Conservation (phyloP, 73 alveolate species). For the Tetrahymena borealis region DNA sequence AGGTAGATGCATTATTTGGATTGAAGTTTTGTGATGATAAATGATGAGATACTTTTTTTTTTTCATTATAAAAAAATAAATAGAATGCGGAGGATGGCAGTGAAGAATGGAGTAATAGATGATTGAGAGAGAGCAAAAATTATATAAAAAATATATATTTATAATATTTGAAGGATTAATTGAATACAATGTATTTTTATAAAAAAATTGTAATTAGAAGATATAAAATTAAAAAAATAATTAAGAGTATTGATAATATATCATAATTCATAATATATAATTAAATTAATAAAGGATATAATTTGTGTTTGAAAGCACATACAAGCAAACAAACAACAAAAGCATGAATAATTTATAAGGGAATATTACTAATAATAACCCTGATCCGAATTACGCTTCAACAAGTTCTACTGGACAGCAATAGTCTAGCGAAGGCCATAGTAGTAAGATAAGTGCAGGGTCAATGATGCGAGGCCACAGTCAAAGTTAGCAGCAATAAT, state of each 20-base stretch:
- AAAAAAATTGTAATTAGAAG: background rate
- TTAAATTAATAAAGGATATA: background rate
- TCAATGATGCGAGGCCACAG: background rate
- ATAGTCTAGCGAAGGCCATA: background rate
- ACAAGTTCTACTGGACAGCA: slow-evolving; percentile 3
- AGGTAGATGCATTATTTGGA: too few relatives aligned
- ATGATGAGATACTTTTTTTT: background rate
- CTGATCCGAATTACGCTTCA: background rate
- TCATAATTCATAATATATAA: background rate
- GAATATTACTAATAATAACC: background rate
- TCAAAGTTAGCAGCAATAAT: background rate
- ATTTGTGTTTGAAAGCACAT: slow-evolving; percentile 1
- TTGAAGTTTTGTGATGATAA: background rate
- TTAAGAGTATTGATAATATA: background rate
- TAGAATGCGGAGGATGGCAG: background rate
- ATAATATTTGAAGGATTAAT: background rate
- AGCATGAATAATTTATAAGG: background rate
- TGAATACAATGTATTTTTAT: background rate
- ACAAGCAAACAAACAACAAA: background rate
- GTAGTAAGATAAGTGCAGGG: background rate
- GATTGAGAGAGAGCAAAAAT: background rate
- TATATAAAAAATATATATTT: background rate
- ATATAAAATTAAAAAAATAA: background rate
- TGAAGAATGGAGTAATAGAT: background rate
- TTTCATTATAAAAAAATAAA: background rate